Evolutionary conservation across 2,329 filamentous ascomycete genomes (phyloP), one percentile per base, ranked within the genome.

Genomic region (Fusarium humuli): DNA sequence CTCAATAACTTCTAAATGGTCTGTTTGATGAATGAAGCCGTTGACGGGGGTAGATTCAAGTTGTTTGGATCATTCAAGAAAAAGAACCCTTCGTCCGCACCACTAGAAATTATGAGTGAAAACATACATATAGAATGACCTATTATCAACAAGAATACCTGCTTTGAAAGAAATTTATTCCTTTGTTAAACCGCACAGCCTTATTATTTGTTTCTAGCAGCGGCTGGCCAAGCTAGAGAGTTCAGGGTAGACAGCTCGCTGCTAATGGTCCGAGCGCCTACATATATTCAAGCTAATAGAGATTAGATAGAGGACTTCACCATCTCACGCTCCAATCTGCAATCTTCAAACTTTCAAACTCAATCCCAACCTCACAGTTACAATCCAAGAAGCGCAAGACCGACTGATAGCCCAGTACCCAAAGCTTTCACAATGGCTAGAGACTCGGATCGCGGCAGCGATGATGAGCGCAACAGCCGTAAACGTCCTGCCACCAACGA

Each of bases 401-500:
- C 18, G 12, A 16, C 13, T 27, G 37, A 54, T 44, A 13, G 9
- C 7, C 14, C 10, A 40, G 52, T 20, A 16, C 8, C 18, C 34
- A 11, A 14, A 4, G 23, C 22, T 8, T 16, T 23, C 13, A 57
- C 30, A 32, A 76, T 75, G 74, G 66, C 53, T 37, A 61, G 71
- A 46, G 42, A 67, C 18, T 67, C 69, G 46, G 67, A 67, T 54
- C 66, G 59, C 16, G 55, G 42, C 18, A 44, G 23, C 22, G 61
- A 42, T 9, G 66, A 65, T 34, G 73, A 74, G 20, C 66, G 69
- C 45, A 73, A 67, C 49, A 69, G 68, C 57, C 74, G 77, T 65
- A 78, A 80, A 70, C 76, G 79, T 59, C 74, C 67, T 61, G 79
- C 74, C 67, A 73, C 78, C 59, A 75, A 81, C 45, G 77, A 81